Evolutionary conservation across 148 eudicot genomes (phyloP).

Genomic region (Chenopodium suecicum): DNA sequence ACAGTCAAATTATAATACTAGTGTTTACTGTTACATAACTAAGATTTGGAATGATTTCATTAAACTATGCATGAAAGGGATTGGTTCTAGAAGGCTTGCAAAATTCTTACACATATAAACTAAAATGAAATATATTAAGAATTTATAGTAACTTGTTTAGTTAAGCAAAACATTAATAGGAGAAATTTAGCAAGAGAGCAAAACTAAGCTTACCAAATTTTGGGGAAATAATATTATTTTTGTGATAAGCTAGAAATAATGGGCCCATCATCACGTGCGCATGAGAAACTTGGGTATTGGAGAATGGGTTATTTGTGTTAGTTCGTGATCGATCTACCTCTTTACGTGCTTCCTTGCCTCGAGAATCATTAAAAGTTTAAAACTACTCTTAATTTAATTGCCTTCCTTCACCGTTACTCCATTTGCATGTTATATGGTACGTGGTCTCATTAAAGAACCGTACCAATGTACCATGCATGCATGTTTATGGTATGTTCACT

Average conservation of each 20-base stretch:
- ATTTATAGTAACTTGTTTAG: background rate
- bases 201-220: too few relatives aligned
- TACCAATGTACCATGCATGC: too few relatives aligned
- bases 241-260: background rate
- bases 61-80: too few relatives aligned
- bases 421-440: background rate
- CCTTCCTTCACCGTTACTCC: slow-evolving; percentile 12
- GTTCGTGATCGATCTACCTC: background rate
- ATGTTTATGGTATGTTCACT: too few relatives aligned
- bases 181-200: too few relatives aligned
- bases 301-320: background rate
- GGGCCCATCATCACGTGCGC: slow-evolving; percentile 15
- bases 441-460: too few relatives aligned
- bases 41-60: too few relatives aligned
- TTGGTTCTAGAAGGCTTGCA: background rate
- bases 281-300: background rate
- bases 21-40: too few relatives aligned
- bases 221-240: background rate
- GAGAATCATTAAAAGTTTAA: background rate
- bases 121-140: too few relatives aligned
- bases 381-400: background rate
- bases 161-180: background rate
- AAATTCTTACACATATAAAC: too few relatives aligned
- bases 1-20: too few relatives aligned
- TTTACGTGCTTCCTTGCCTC: background rate